Evolutionary conservation across 148 eudicot genomes (phyloP), one percentile per base, ranked within the genome.

Genomic region (Polygonum maritimum): DNA sequence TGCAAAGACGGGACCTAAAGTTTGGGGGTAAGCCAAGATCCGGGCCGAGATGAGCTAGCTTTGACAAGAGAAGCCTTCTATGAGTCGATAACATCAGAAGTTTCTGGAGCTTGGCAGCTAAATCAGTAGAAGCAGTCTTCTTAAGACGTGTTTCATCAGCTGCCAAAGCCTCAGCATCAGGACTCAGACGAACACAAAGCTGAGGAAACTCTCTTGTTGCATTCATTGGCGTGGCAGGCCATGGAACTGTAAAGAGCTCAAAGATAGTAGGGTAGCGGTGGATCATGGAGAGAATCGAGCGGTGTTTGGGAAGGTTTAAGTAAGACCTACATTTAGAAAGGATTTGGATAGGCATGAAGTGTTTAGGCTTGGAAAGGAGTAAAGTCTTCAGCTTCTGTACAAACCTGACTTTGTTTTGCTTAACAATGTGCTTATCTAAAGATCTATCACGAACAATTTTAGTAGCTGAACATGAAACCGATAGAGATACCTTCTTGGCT

Each of bases 291-390:
- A 92, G 47, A 48, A 94, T 39, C 3, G 97, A 88, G 16, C 87
- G 87, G 33, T 89, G 87, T 78, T 88, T 90, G 7, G 89, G 77
- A 15, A 94, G 80, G 44, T 88, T 57, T 45, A 94, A 78, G 75
- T 90, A 94, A 58, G 89, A 77, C 18, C 92, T 87, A 73, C 98
- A 94, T 83, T 89, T 94, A 48, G 86, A 79, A 12, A 94, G 92
- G 80, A 88, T 76, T 15, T 89, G 86, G 73, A 94, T 71, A 48
- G 90, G 86, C 91, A 94, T 83, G 84, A 78, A 94, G 75, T 94
- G 98, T 74, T 94, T 92, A 22, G 96, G 93, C 80, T 92, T 94
- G 14, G 96, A 94, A 77, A 92, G 96, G 74, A 94, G 91, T 60
- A 94, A 83, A 19, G 91, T 88, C 77, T 81, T 90, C 40, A 94